Percentiles rank a stretch among this genome's conserved stretches.
phyloP scores from a whole-genome alignment of 306 rosid genomes.

The Pyrus pyrifolia region DNA sequence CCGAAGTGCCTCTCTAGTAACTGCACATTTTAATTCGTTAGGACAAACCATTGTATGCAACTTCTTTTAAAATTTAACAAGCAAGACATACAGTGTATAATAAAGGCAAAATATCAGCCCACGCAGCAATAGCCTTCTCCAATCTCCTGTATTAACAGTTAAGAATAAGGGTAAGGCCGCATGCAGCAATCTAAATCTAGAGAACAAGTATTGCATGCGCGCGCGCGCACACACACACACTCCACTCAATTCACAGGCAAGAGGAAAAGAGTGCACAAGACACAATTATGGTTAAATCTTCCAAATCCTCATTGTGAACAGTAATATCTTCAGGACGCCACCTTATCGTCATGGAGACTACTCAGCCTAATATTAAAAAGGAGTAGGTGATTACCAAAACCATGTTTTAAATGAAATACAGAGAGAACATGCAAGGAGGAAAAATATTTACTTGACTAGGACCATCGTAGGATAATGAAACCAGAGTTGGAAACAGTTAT shows the following conservation, averaged over 20 bases:
- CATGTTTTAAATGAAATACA: slow-evolving; percentile 9
- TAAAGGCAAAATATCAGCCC: slow-evolving; percentile 87
- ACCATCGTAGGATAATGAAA: slow-evolving; percentile 77
- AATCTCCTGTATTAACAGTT: slow-evolving; percentile 53
- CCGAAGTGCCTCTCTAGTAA: slow-evolving; percentile 75
- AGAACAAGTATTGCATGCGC: slow-evolving; percentile 10
- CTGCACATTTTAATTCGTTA: slow-evolving; percentile 44
- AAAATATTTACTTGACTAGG: slow-evolving; percentile 66
- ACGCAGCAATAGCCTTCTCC: slow-evolving; percentile 82
- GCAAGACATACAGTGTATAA: slow-evolving; percentile 54
- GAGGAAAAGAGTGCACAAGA: slow-evolving; percentile 5
- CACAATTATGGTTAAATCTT: too few relatives aligned
- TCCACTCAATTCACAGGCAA: not conserved
- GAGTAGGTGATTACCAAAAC: not conserved
- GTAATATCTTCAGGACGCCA: slow-evolving; percentile 99
- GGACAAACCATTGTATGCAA: slow-evolving; percentile 6
- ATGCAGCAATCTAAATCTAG: slow-evolving; percentile 14
- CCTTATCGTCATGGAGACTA: slow-evolving; percentile 91
- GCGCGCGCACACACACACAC: not conserved
- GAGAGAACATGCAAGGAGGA: slow-evolving; percentile 6
- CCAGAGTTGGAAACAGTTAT: slow-evolving; percentile 62
- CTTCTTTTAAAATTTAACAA: slow-evolving; percentile 15
- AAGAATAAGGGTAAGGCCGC: slow-evolving; percentile 15
- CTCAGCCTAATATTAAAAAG: slow-evolving; percentile 65
- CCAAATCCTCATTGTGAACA: slow-evolving; percentile 44